Evolutionary conservation across 192 early-diverging fungal species (phyloP).

Genomic region (Umbelopsis ramanniana): DNA sequence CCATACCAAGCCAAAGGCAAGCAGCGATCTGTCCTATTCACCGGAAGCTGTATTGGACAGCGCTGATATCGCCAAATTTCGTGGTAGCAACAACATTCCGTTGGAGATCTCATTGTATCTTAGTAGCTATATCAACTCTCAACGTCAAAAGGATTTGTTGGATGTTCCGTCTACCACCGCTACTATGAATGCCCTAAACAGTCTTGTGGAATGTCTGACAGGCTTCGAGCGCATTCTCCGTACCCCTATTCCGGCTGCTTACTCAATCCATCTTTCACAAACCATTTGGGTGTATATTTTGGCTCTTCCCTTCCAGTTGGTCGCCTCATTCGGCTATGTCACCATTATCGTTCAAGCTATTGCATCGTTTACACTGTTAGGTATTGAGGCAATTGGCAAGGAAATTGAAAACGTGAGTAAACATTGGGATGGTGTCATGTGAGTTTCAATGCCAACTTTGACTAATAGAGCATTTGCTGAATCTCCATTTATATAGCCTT

Average conservation of each 20-base stretch:
- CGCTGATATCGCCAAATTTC: not conserved
- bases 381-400: constrained; percentile 83
- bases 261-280: constrained; percentile 89
- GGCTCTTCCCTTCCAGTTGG: constrained; percentile 82
- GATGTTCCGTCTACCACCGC: constrained; percentile 49
- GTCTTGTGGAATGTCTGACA: constrained; percentile 61
- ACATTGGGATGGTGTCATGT: constrained; percentile 76
- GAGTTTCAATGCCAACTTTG: constrained; percentile 53
- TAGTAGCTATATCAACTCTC: constrained; percentile 53
- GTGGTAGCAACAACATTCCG: constrained; percentile 52
- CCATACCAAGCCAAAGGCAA: constrained; percentile 6
- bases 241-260: constrained; percentile 88
- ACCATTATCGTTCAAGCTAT: constrained; percentile 75
- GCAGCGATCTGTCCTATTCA: not conserved
- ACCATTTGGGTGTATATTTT: constrained; percentile 76
- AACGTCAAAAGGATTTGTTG: constrained; percentile 41
- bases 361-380: constrained; percentile 75
- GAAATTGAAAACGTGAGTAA: constrained; percentile 97
- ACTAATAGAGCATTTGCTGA: constrained; percentile 44
- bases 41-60: not conserved
- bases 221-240: constrained; percentile 83
- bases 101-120: constrained; percentile 66
- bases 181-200: constrained; percentile 54
- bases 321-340: constrained; percentile 35
- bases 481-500: not conserved